Conservation (phyloP, 225 moss, liverwort and hornwort species). For the Sphagnum tenellum region DNA sequence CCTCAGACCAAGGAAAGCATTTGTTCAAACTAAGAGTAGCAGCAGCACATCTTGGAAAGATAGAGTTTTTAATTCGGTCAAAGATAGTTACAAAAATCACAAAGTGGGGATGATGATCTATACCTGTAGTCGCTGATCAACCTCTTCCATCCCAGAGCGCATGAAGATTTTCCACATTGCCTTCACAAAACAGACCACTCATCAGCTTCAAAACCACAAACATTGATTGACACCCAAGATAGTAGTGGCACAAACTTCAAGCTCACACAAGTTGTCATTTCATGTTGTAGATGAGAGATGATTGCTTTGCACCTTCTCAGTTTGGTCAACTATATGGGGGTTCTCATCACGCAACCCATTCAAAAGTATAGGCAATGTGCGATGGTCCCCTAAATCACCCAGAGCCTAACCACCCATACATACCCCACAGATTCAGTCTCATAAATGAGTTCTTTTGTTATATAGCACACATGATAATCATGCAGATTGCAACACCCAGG, state of each 20-base stretch:
- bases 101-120: not conserved
- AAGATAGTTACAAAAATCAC: too few relatives aligned
- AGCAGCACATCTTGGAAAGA: too few relatives aligned
- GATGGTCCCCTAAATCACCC: conserved; percentile 49
- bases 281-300: too few relatives aligned
- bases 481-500: too few relatives aligned
- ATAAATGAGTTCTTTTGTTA: too few relatives aligned
- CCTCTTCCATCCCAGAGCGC: conserved; percentile 42
- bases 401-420: conserved; percentile 23
- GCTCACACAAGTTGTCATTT: too few relatives aligned
- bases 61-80: too few relatives aligned
- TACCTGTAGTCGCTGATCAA: conserved; percentile 46
- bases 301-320: conserved; percentile 32
- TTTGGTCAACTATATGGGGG: conserved; percentile 39
- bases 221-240: not conserved
- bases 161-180: conserved; percentile 63
- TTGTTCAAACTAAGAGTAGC: too few relatives aligned
- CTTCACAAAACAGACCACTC: conserved; percentile 9
- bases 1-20: too few relatives aligned
- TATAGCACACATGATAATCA: too few relatives aligned
- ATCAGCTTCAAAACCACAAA: not conserved
- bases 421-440: too few relatives aligned
- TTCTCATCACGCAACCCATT: conserved; percentile 48
- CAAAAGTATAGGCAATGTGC: conserved; percentile 34
- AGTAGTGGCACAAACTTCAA: too few relatives aligned